phyloP scores from a whole-genome alignment of 495 filamentous ascomycete genomes.

The Penicillium atrosanguineum region DNA sequence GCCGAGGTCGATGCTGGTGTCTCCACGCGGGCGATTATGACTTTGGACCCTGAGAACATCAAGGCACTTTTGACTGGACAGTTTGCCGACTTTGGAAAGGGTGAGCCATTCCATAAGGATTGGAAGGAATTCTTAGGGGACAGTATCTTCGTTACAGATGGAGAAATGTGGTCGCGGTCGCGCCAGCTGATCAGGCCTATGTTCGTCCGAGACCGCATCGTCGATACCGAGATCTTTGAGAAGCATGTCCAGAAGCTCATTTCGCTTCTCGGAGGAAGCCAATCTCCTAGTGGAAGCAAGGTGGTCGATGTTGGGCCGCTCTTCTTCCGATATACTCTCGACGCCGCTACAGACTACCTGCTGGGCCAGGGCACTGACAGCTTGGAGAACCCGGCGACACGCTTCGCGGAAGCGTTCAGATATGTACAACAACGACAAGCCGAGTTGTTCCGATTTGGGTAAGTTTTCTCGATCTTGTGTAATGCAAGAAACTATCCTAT shows the following conservation, averaged over 20 bases:
- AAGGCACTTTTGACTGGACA: slow-evolving; percentile 80
- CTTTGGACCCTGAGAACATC: slow-evolving; percentile 62
- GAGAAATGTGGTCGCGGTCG: slow-evolving; percentile 68
- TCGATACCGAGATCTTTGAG: slow-evolving; percentile 79
- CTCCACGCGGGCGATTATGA: slow-evolving; percentile 57
- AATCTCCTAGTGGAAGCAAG: slow-evolving; percentile 38
- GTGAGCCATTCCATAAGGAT: slow-evolving; percentile 62
- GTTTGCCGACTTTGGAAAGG: slow-evolving; percentile 69
- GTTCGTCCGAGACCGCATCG: slow-evolving; percentile 77
- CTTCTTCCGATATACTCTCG: slow-evolving; percentile 79
- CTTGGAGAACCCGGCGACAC: slow-evolving; percentile 50
- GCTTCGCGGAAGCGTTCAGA: slow-evolving; percentile 72
- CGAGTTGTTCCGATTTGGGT: slow-evolving; percentile 55
- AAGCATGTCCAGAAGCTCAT: slow-evolving; percentile 69
- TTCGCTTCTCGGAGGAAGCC: slow-evolving; percentile 51
- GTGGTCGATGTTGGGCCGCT: slow-evolving; percentile 67
- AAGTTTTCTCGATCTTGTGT: slow-evolving; percentile 16
- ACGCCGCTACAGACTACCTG: slow-evolving; percentile 81
- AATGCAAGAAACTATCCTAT: slow-evolving; percentile 1
- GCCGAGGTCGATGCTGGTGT: slow-evolving; percentile 56
- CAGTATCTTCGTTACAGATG: slow-evolving; percentile 78
- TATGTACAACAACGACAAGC: slow-evolving; percentile 70
- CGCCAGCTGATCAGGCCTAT: slow-evolving; percentile 79
- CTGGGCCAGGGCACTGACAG: slow-evolving; percentile 75
- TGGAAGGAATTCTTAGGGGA: slow-evolving; percentile 76